Percentiles rank a stretch among this genome's conserved stretches.
These are phyloP conservation scores for Cercospora beticola DNA, from an alignment of 2,329 filamentous ascomycete genomes.

Conservation along the genomic window DNA sequence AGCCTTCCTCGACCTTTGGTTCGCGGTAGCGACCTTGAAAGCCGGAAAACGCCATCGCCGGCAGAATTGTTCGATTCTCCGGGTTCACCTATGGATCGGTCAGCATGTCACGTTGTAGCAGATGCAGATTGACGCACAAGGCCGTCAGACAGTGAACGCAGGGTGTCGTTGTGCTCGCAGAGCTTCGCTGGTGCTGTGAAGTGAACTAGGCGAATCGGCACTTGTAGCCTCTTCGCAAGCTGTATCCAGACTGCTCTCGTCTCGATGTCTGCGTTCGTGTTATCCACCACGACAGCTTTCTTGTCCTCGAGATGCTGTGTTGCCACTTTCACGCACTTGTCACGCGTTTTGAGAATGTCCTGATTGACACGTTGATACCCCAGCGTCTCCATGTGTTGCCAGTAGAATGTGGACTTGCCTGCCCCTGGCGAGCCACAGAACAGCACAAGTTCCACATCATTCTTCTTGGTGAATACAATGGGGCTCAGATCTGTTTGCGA, in stretches of 20 bases:
- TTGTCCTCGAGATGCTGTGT: conserved; percentile 60
- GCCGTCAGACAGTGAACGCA: conserved; percentile 63
- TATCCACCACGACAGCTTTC: conserved; percentile 77
- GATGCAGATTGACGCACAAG: conserved; percentile 30
- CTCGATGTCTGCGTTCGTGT: conserved; percentile 85
- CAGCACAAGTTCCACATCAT: conserved; percentile 71
- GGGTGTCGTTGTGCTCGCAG: conserved; percentile 82
- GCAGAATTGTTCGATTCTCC: conserved; percentile 71
- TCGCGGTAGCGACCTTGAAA: conserved; percentile 72
- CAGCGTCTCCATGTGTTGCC: conserved; percentile 71
- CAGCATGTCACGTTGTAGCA: conserved; percentile 17
- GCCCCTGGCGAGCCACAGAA: conserved; percentile 87
- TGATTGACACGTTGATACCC: conserved; percentile 88
- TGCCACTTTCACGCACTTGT: conserved; percentile 70
- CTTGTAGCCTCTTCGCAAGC: conserved; percentile 66
- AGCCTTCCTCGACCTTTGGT: conserved; percentile 74
- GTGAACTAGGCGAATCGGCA: conserved; percentile 81
- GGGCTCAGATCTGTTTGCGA: conserved; percentile 36
- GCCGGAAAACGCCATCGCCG: conserved; percentile 74
- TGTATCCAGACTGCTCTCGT: conserved; percentile 76
- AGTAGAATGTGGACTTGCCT: conserved; percentile 91
- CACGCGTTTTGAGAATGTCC: conserved; percentile 74
- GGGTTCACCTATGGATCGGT: conserved; percentile 66
- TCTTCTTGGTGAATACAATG: conserved; percentile 56
- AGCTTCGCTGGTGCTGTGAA: conserved; percentile 72